Evolutionary conservation across 148 eudicot genomes (phyloP), one percentile per base, ranked within the genome.

Genomic region (Gaultheria prostrata): DNA sequence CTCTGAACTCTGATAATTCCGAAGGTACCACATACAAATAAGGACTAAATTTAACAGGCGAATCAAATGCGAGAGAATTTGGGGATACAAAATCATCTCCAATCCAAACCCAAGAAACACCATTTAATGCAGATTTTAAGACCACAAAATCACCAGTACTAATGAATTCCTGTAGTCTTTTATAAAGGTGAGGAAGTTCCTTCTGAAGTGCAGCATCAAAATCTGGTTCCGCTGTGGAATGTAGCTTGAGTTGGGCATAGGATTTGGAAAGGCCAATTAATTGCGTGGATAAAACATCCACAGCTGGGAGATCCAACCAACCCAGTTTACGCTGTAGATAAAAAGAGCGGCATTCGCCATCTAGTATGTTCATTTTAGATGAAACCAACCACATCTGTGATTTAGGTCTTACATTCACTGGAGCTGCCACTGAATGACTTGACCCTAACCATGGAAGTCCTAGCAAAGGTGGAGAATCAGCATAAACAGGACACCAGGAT

Each of bases 301-400:
- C 86, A 83, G 81, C 85, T 77, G 90, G 93, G 77, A 83, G 88
- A 86, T 97, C 94, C 88, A 85, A 67, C 99, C 99, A 97, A 61
- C 99, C 98, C 84, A 97, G 91, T 89, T 91, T 93, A 61, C 78
- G 39, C 80, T 92, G 95, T 12, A 94, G 77, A 86, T 87, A 89
- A 35, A 81, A 59, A 7, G 97, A 94, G 86, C 53, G 80, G 85
- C 93, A 92, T 69, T 95, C 95, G 63, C 95, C 94, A 87, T 92
- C 93, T 87, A 97, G 84, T 83, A 97, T 90, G 85, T 92, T 91
- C 92, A 94, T 89, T 80, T 88, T 88, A 82, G 94, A 93, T 61
- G 99, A 97, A 88, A 93, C 93, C 79, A 92, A 83, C 99, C 98
- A 97, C 91, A 94, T 92, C 80, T 97, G 97, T 79, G 98, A 91